Base-by-base conservation (phyloP, 1,284 basidiomycete genomes). In the Fomitopsis betulina region DNA sequence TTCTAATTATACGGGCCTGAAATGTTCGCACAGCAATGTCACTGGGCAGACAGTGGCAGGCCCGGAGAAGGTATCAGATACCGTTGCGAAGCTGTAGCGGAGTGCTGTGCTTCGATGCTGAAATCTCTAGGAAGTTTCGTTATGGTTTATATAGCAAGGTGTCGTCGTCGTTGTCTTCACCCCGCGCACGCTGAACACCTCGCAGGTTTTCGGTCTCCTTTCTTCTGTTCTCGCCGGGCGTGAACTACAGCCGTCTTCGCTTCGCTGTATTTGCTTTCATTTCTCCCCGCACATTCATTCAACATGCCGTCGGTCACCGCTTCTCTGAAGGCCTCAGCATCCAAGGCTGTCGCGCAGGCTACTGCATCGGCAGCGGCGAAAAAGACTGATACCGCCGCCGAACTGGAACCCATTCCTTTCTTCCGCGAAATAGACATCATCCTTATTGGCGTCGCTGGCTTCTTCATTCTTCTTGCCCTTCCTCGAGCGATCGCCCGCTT, bases 401-500 rank as follows among this genome's bases (percentile, higher is more conserved):
- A 53, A n/a, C 56, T 71, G 58, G 58, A 70, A 60, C 49, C 63
- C 52, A 57, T 57, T 15, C 57, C 55, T 47, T 63, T 73, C 23
- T 61, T 73, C 43, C 65, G 68, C 62, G 64, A 72, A 59, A 59
- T 73, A 55, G 68, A 73, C 60, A 21, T 74, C 56, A 59, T 70
- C 50, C 59, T 74, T 30, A 61, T 74, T 40, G 59, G 61, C 38
- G 55, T 68, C 39, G 65, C 68, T 49, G 72, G 59, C 6, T 42
- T 70, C 50, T 72, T 73, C 35, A 65, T 70, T 55, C 63, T 71
- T 32, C 55, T 72, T 54, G 68, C 70, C 23, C 62, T 74, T 42
- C 74, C 74, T 15, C 69, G 72, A 13, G 69, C 70, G 1, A 57
- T 73, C 53, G 63, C 70, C 23, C 69, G 69, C 35, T 69, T 71